Evolutionary conservation across 2,329 filamentous ascomycete genomes (phyloP).

Genomic region (Ambrosiella beaveri): DNA sequence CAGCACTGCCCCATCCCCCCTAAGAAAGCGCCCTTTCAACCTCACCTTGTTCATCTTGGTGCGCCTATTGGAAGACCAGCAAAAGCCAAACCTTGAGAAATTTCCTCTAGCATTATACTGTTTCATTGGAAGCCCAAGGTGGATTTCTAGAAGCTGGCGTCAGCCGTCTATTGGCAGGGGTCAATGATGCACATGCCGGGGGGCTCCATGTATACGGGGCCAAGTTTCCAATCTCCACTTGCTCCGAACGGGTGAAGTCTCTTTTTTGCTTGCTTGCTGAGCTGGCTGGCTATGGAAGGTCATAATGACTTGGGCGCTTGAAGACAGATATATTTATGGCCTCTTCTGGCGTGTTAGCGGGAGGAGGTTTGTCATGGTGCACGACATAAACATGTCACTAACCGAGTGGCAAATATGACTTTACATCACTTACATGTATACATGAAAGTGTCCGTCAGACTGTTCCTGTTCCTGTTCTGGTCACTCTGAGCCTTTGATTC

Average conservation of each 20-base stretch:
- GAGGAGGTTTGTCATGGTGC: no score
- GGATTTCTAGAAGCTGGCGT: constrained; percentile 4
- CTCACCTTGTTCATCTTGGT: background rate
- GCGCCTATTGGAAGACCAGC: background rate
- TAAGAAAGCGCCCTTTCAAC: background rate
- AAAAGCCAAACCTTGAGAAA: background rate
- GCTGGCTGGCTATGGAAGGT: background rate
- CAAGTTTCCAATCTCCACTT: background rate
- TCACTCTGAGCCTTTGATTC: no score
- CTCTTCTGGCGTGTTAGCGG: no score
- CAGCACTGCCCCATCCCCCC: background rate
- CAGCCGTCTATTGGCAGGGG: background rate
- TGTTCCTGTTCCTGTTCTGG: no score
- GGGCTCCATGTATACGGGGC: background rate
- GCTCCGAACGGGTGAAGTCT: background rate
- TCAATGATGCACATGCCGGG: background rate
- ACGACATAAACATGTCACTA: no score
- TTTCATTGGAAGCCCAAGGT: constrained; percentile 1
- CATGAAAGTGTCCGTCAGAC: no score
- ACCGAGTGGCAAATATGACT: no score
- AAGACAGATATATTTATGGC: no score
- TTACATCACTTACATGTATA: no score
- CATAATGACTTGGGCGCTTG: background rate
- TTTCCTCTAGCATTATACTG: background rate
- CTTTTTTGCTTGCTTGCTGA: background rate